A percentile compares a stretch with the other conserved stretches of the same genome.
Evolutionary conservation across 768 basidiomycete species (phyloP).

Genomic region (Kwoniella botswanensis): DNA sequence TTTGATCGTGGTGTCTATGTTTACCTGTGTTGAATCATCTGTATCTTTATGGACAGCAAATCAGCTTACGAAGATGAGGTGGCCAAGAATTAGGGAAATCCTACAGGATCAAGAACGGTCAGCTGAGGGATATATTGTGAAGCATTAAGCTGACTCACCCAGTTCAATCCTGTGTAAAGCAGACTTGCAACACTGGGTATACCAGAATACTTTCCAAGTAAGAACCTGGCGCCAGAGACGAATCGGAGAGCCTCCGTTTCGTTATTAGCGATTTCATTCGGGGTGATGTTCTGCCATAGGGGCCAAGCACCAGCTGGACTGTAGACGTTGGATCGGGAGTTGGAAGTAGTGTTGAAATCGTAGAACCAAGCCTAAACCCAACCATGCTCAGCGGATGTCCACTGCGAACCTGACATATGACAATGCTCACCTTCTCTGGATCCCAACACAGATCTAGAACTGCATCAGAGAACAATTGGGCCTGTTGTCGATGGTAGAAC

Average conservation of each 20-base stretch:
- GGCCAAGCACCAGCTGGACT: conserved; percentile 72
- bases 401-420: too few relatives aligned
- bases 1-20: conserved; percentile 69
- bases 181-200: conserved; percentile 78
- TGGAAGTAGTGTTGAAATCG: conserved; percentile 79
- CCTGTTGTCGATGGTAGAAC: conserved; percentile 65
- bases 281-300: conserved; percentile 84
- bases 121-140: not conserved
- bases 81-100: conserved; percentile 72
- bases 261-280: conserved; percentile 68
- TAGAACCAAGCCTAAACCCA: conserved; percentile 66
- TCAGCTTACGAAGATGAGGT: conserved; percentile 39
- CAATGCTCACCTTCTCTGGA: conserved; percentile 56
- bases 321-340: conserved; percentile 70
- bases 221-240: conserved; percentile 75
- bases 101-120: conserved; percentile 11
- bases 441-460: conserved; percentile 91
- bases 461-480: conserved; percentile 67
- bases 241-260: conserved; percentile 69
- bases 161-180: conserved; percentile 77
- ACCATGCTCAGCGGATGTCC: not conserved
- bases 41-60: not conserved
- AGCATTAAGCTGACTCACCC: conserved; percentile 60
- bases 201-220: conserved; percentile 70
- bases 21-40: not conserved